A percentile compares a stretch with the other conserved stretches of the same genome.
phyloP scores from a whole-genome alignment of 768 basidiomycete genomes.

The Leccinum subtestaceum region DNA sequence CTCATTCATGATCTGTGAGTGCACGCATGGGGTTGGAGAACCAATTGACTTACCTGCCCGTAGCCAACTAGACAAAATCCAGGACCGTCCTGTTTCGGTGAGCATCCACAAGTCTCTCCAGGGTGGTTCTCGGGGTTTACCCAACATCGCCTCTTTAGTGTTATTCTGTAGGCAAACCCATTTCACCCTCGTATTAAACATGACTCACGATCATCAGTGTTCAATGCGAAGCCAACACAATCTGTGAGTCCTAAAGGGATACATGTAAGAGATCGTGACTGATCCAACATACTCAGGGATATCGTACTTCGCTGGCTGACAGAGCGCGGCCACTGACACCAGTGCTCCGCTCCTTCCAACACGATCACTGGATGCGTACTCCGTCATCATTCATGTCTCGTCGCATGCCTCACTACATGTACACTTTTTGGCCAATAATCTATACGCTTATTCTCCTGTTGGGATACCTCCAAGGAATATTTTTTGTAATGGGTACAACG shows the following conservation, averaged over 20 bases:
- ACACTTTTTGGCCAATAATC: constrained; percentile 1
- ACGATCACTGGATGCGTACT: not conserved
- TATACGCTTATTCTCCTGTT: not conserved
- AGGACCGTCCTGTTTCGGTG: constrained; percentile 82
- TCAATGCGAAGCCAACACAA: constrained; percentile 97
- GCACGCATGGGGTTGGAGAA: no score
- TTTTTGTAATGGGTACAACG: not conserved
- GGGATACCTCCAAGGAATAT: no score
- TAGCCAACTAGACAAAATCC: constrained; percentile 70
- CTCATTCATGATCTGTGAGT: constrained; percentile 74
- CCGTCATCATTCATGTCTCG: not conserved
- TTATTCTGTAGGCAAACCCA: constrained; percentile 59
- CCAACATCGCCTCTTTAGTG: constrained; percentile 44
- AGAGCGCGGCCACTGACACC: constrained; percentile 59
- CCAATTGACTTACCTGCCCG: constrained; percentile 26
- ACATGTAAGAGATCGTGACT: not conserved
- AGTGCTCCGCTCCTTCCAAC: not conserved
- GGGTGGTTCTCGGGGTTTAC: not conserved
- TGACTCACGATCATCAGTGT: constrained; percentile 50
- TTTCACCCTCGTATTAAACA: not conserved
- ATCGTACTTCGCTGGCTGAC: constrained; percentile 89
- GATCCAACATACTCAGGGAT: constrained; percentile 45
- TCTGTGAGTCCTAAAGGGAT: constrained; percentile 47
- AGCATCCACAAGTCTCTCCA: constrained; percentile 30
- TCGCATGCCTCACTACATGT: not conserved